These are phyloP conservation scores for Areca catechu DNA, from an alignment of 176 grass and related monocot species.

Conservation along the genomic window DNA sequence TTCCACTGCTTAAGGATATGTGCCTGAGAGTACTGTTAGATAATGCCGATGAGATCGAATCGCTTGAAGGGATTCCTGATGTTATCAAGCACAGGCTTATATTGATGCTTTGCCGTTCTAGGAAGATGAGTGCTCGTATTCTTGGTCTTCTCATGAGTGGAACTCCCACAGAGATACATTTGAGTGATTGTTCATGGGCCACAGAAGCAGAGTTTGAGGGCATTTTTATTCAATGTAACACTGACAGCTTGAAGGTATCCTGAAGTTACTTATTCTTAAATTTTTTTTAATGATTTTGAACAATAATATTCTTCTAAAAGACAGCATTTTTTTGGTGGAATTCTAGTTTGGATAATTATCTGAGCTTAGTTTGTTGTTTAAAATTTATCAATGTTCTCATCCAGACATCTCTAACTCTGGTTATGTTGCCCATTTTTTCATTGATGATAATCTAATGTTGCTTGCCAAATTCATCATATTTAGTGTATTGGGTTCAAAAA, in stretches of 20 bases:
- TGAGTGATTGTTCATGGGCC: slow-evolving; percentile 78
- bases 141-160: slow-evolving; percentile 47
- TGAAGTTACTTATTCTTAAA: too few species aligned
- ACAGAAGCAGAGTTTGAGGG: slow-evolving; percentile 54
- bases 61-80: slow-evolving; percentile 68
- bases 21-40: slow-evolving; percentile 46
- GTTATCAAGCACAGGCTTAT: slow-evolving; percentile 53
- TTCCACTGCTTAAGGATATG: slow-evolving; percentile 45
- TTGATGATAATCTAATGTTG: too few species aligned
- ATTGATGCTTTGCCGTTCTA: slow-evolving; percentile 42
- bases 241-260: slow-evolving; percentile 49
- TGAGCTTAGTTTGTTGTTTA: too few species aligned
- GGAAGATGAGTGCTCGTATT: slow-evolving; percentile 72
- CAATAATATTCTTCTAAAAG: too few species aligned
- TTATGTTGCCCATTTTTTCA: too few species aligned
- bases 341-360: too few species aligned
- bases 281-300: too few species aligned
- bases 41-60: slow-evolving; percentile 69
- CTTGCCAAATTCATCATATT: too few species aligned
- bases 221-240: slow-evolving; percentile 43
- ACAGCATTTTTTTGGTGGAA: too few species aligned
- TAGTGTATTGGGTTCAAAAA: too few species aligned
- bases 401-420: too few species aligned
- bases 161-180: slow-evolving; percentile 35
- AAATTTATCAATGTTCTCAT: too few species aligned